Percentiles rank a stretch among this genome's conserved stretches.
phyloP scores from a whole-genome alignment of 2,329 filamentous ascomycete species.

The Aspergillus neoniger region DNA sequence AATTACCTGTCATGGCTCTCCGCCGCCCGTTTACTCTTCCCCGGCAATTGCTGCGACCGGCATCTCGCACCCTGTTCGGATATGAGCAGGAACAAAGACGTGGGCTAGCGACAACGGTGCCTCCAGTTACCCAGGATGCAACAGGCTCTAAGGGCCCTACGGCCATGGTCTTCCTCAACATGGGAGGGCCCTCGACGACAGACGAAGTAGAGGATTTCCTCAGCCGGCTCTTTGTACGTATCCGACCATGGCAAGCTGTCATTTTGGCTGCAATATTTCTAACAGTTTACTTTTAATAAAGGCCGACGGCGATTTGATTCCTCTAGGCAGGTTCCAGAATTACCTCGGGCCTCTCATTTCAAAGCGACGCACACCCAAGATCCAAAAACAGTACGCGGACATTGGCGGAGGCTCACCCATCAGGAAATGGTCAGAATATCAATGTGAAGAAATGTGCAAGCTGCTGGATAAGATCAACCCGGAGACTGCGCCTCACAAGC shows the following conservation, averaged over 20 bases:
- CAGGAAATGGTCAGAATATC: constrained; percentile 95
- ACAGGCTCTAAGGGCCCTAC: constrained; percentile 76
- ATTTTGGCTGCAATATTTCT: background rate
- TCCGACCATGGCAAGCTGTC: background rate
- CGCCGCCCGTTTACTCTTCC: constrained; percentile 38
- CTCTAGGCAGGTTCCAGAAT: constrained; percentile 85
- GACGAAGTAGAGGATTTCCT: constrained; percentile 88
- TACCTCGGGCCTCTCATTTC: constrained; percentile 91
- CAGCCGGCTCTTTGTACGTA: constrained; percentile 82
- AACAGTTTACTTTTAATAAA: constrained; percentile 39
- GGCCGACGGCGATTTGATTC: constrained; percentile 92
- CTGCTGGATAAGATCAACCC: constrained; percentile 87
- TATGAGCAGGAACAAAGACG: constrained; percentile 29
- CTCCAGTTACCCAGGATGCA: constrained; percentile 77
- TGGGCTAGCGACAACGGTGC: constrained; percentile 62
- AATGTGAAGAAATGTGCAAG: constrained; percentile 95
- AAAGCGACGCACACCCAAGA: constrained; percentile 86
- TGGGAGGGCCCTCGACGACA: constrained; percentile 90
- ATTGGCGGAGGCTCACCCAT: constrained; percentile 99
- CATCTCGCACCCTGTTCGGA: constrained; percentile 24
- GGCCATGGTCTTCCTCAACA: constrained; percentile 98
- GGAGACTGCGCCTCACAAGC: constrained; percentile 92
- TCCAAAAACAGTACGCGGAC: constrained; percentile 89
- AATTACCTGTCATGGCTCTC: constrained; percentile 42
- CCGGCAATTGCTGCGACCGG: constrained; percentile 32